phyloP scores from a whole-genome alignment of 1,139 yeast genomes.

The Magnusiomyces magnusii region DNA sequence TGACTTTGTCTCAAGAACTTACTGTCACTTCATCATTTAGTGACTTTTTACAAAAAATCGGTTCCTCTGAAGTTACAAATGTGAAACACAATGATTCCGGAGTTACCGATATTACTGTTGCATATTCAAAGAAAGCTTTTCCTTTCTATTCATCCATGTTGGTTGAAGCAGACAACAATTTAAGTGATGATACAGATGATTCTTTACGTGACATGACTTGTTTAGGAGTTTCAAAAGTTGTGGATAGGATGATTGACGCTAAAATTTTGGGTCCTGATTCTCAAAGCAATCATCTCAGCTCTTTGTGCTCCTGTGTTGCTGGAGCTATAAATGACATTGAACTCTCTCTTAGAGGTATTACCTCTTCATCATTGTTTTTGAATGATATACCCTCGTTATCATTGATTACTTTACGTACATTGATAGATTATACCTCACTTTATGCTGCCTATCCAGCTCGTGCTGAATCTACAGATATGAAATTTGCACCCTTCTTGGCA shows the following conservation, averaged over 20 bases:
- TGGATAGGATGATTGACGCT: not conserved
- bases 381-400: constrained; percentile 55
- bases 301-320: not conserved
- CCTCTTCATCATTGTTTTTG: constrained; percentile 39
- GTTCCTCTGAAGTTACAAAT: not conserved
- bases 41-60: constrained; percentile 1
- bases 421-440: constrained; percentile 29
- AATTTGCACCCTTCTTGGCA: not conserved
- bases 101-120: not conserved
- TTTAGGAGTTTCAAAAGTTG: too few species aligned
- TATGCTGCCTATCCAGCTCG: constrained; percentile 13
- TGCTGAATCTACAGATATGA: not conserved
- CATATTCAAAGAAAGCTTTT: not conserved
- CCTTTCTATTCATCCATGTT: not conserved
- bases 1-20: constrained; percentile 17
- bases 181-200: not conserved
- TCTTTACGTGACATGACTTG: not conserved
- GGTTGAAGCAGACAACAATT: not conserved
- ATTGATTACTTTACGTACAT: constrained; percentile 49
- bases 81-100: not conserved
- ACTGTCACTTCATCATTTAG: constrained; percentile 4
- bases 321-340: constrained; percentile 55
- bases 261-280: not conserved
- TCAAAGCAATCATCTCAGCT: not conserved
- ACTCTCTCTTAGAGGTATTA: constrained; percentile 54